Conservation (phyloP, 2,329 filamentous ascomycete genomes). For the Talaromyces marneffei region DNA sequence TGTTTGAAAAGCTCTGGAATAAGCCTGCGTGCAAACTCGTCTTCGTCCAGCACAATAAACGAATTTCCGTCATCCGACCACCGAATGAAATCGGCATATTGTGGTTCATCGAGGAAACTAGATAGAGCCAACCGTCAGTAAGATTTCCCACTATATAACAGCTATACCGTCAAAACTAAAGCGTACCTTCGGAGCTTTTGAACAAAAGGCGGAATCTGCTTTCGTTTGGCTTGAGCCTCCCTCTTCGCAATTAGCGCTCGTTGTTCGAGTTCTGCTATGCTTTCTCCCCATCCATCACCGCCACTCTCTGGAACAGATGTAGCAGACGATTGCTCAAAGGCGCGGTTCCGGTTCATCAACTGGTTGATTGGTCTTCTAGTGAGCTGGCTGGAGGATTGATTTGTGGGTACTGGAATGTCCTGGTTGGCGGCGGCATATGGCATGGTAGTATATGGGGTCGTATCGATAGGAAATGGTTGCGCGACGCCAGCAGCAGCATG, state of each 20-base stretch:
- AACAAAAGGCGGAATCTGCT: conserved; percentile 95
- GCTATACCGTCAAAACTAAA: neutral
- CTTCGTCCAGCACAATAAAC: conserved; percentile 93
- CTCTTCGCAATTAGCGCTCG: conserved; percentile 75
- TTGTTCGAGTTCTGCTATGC: conserved; percentile 71
- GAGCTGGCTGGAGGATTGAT: conserved; percentile 38
- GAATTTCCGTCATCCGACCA: conserved; percentile 97
- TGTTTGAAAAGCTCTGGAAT: conserved; percentile 74
- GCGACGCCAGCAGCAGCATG: conserved; percentile 24
- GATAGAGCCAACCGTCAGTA: neutral
- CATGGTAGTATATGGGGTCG: conserved; percentile 32
- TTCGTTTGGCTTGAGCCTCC: conserved; percentile 82
- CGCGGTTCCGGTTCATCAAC: conserved; percentile 32
- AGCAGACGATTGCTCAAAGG: conserved; percentile 31
- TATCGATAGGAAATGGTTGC: conserved; percentile 32
- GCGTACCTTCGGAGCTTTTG: conserved; percentile 93
- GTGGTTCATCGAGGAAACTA: conserved; percentile 88
- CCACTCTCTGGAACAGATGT: conserved; percentile 20
- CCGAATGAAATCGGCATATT: conserved; percentile 89
- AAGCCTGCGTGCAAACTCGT: conserved; percentile 70
- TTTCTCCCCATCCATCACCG: conserved; percentile 50
- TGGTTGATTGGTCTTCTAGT: conserved; percentile 37
- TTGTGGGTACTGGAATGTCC: conserved; percentile 47
- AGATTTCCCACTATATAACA: conserved; percentile 13
- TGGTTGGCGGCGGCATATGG: conserved; percentile 35